Conservation (phyloP, 352 stramenopile species). For the Pythium sukuiense region DNA sequence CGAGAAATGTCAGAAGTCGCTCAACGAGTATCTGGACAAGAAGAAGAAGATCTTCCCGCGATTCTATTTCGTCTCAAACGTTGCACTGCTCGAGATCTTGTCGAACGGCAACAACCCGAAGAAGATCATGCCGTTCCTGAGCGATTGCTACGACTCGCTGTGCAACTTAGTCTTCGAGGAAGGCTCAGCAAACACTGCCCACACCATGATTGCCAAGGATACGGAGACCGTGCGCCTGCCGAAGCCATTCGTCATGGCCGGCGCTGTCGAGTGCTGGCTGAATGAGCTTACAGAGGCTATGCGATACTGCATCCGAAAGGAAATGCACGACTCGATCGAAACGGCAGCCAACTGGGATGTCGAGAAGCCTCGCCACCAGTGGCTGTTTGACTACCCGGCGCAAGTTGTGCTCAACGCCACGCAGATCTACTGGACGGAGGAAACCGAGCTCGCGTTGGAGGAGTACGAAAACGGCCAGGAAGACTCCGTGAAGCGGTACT, state of each 20-base stretch:
- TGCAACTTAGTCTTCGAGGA: slow-evolving; percentile 84
- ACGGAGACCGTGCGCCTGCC: slow-evolving; percentile 62
- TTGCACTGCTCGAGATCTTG: slow-evolving; percentile 83
- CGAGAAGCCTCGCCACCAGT: slow-evolving; percentile 95
- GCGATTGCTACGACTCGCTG: slow-evolving; percentile 97
- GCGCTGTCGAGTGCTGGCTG: slow-evolving; percentile 84
- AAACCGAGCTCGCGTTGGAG: slow-evolving; percentile 92
- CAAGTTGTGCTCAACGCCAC: slow-evolving; percentile 88
- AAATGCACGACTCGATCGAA: slow-evolving; percentile 88
- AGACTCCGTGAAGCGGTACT: slow-evolving; percentile 84
- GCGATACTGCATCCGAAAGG: slow-evolving; percentile 78
- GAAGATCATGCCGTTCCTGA: slow-evolving; percentile 97
- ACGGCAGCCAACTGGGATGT: slow-evolving; percentile 92
- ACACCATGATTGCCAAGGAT: slow-evolving; percentile 88
- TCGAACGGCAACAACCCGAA: slow-evolving; percentile 94
- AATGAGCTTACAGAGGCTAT: slow-evolving; percentile 88
- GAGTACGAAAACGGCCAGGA: slow-evolving; percentile 89
- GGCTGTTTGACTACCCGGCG: slow-evolving; percentile 96
- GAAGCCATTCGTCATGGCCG: slow-evolving; percentile 81
- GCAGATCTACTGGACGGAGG: slow-evolving; percentile 96
- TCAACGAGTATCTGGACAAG: slow-evolving; percentile 91
- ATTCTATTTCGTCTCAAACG: slow-evolving; percentile 90
- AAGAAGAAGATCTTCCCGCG: slow-evolving; percentile 92
- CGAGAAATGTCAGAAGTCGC: slow-evolving; percentile 86
- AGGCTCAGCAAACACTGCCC: slow-evolving; percentile 70